phyloP scores from a whole-genome alignment of 257 asterid species.

The Gynochthodes officinalis region DNA sequence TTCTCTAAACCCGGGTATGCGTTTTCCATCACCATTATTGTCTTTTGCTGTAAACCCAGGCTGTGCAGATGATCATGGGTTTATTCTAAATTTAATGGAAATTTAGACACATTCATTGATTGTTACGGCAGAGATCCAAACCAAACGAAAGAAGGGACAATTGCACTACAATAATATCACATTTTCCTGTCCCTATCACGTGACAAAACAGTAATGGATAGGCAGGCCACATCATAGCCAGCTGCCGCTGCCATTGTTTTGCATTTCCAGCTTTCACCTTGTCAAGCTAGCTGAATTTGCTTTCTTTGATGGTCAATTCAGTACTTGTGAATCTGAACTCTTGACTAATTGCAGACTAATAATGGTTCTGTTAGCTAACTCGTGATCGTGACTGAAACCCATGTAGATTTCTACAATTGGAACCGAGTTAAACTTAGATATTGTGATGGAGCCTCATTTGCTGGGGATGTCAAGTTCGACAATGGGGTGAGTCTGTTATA shows the following conservation, averaged over 20 bases:
- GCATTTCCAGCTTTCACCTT: constrained; percentile 24
- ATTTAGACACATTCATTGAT: constrained; percentile 1
- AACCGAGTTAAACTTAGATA: constrained; percentile 90
- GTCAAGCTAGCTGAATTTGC: background rate
- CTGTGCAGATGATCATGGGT: background rate
- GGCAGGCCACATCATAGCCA: constrained; percentile 17
- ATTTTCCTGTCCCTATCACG: constrained; percentile 31
- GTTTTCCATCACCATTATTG: too few relatives aligned
- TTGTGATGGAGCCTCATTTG: constrained; percentile 95
- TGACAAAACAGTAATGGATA: constrained; percentile 15
- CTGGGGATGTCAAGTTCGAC: constrained; percentile 62
- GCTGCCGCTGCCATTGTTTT: constrained; percentile 24
- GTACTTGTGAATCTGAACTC: too few relatives aligned
- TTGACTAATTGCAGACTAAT: too few relatives aligned
- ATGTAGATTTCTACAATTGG: constrained; percentile 93
- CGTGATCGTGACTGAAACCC: constrained; percentile 13
- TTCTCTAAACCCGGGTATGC: constrained; percentile 69
- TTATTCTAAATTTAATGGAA: background rate
- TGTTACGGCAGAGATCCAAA: background rate
- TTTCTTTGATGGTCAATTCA: too few relatives aligned
- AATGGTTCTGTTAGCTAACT: background rate
- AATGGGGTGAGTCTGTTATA: constrained; percentile 57
- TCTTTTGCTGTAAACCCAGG: too few relatives aligned
- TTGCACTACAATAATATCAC: constrained; percentile 12
- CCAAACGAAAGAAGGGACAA: background rate